These are phyloP conservation scores for Hypomontagnella monticulosa DNA, from an alignment of 495 filamentous ascomycete species.

Conservation along the genomic window DNA sequence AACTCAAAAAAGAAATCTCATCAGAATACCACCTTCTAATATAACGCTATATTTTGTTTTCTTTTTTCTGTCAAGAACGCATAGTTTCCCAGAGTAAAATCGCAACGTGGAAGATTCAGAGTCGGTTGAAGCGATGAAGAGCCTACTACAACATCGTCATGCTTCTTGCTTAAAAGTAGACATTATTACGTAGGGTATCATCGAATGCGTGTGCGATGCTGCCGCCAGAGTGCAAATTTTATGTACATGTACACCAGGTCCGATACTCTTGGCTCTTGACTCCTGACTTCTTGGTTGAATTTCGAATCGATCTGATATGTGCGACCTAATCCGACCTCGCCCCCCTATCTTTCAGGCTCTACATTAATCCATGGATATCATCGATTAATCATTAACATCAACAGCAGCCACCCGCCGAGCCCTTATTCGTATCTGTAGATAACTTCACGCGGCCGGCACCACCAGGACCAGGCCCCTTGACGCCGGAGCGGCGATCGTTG, in stretches of 20 bases:
- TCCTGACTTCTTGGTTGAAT: neutral
- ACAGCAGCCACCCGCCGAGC: constrained; percentile 43
- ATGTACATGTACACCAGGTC: constrained; percentile 36
- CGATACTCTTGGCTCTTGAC: neutral
- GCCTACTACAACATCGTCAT: neutral
- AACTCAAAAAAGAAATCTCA: constrained; percentile 23
- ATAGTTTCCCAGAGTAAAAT: neutral
- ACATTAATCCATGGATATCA: too few relatives aligned
- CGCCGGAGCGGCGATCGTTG: constrained; percentile 92
- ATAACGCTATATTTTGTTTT: constrained; percentile 22
- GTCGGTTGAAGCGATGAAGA: neutral
- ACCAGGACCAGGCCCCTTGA: constrained; percentile 67
- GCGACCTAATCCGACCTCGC: constrained; percentile 1
- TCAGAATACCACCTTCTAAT: constrained; percentile 42
- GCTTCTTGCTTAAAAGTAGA: constrained; percentile 32
- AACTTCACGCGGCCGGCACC: constrained; percentile 65
- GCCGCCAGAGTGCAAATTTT: constrained; percentile 11
- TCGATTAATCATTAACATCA: constrained; percentile 9
- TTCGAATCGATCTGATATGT: neutral
- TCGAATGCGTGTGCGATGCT: constrained; percentile 39
- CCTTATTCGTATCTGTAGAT: constrained; percentile 48
- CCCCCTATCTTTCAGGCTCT: neutral
- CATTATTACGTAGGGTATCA: constrained; percentile 45
- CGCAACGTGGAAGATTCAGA: neutral
- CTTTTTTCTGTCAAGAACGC: constrained; percentile 17